These are phyloP conservation scores for Cylindrotheca fusiformis DNA, from an alignment of 108 stramenopile genomes.

Conservation along the genomic window DNA sequence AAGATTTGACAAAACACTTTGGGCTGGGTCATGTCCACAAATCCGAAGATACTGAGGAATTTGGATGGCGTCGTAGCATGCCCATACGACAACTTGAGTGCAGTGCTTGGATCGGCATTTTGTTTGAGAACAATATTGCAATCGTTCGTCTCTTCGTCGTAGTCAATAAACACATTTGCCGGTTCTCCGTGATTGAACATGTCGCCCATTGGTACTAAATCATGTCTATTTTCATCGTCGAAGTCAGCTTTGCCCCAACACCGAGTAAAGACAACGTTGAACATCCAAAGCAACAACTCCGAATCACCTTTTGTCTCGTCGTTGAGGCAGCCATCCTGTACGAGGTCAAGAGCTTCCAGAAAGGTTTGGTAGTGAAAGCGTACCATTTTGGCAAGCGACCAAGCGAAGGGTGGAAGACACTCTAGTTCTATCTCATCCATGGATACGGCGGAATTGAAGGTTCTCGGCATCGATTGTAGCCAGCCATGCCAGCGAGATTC, in stretches of 20 bases:
- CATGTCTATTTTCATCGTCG: background rate
- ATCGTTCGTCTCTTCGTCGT: conserved; percentile 11
- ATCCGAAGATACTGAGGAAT: conserved; percentile 36
- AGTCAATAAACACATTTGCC: conserved; percentile 18
- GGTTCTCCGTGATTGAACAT: conserved; percentile 43
- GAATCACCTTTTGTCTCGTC: background rate
- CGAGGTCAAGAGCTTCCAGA: conserved; percentile 6
- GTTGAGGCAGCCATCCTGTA: background rate
- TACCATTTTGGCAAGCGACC: conserved; percentile 26
- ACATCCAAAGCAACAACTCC: conserved; percentile 31
- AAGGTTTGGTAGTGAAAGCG: conserved; percentile 17
- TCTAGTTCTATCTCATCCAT: conserved; percentile 39
- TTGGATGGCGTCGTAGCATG: conserved; percentile 24
- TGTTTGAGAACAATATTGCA: conserved; percentile 29
- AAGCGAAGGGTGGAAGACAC: conserved; percentile 34
- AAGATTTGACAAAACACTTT: conserved; percentile 30
- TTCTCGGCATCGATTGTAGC: conserved; percentile 47
- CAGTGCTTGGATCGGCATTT: conserved; percentile 2
- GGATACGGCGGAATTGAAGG: conserved; percentile 46
- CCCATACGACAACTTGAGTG: conserved; percentile 34
- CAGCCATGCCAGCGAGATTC: conserved; percentile 44
- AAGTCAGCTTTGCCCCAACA: conserved; percentile 27
- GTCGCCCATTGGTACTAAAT: conserved; percentile 39
- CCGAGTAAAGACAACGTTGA: conserved; percentile 44
- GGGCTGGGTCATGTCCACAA: conserved; percentile 29